Evolutionary conservation across 768 basidiomycete species (phyloP).

Genomic region (Auriscalpium microsporum): DNA sequence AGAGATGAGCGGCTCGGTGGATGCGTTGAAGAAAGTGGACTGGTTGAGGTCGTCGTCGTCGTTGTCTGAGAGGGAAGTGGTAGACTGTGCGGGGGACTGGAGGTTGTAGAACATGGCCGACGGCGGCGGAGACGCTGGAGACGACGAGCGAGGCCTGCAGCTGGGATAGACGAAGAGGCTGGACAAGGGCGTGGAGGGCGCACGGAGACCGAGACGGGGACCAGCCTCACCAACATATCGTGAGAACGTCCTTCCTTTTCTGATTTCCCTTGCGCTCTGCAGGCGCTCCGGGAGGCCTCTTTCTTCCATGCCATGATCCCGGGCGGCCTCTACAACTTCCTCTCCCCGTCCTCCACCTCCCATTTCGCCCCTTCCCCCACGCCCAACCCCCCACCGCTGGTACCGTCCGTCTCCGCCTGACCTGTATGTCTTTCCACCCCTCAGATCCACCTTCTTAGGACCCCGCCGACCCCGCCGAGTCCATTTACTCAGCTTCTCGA

Average conservation of each 20-base stretch:
- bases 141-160: background rate
- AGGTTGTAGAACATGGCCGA: slow-evolving; percentile 27
- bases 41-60: slow-evolving; percentile 53
- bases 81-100: slow-evolving; percentile 55
- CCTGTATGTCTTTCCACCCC: background rate
- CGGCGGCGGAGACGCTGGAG: slow-evolving; percentile 19
- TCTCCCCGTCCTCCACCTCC: background rate
- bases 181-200: background rate
- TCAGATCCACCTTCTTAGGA: background rate
- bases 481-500: slow-evolving; percentile 35
- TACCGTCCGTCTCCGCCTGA: background rate
- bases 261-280: background rate
- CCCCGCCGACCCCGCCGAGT: slow-evolving; percentile 7
- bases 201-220: background rate
- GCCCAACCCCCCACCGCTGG: background rate
- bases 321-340: background rate
- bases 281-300: background rate
- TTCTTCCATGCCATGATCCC: background rate
- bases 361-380: background rate
- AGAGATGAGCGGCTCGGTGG: slow-evolving; percentile 20
- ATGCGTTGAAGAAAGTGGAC: slow-evolving; percentile 27
- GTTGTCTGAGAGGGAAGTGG: slow-evolving; percentile 71
- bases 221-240: background rate
- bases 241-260: background rate
- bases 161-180: background rate